Conservation (phyloP, 83 land plant species). For the Picea abies region DNA sequence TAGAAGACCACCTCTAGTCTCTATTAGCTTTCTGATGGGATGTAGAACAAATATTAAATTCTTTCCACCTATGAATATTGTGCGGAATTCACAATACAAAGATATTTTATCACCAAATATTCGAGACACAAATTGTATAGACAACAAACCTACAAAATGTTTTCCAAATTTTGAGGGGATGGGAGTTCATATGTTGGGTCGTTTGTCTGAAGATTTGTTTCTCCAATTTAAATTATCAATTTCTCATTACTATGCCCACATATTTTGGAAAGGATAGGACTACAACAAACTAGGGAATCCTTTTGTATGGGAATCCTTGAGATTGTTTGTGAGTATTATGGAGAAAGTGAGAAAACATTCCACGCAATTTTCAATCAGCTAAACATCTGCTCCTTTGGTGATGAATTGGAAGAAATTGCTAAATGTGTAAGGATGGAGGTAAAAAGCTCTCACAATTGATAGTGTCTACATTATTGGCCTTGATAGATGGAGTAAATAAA, state of each 20-base stretch:
- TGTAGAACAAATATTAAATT: constrained; percentile 39
- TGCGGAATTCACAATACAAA: neutral
- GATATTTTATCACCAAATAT: neutral
- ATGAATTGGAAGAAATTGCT: constrained; percentile 19
- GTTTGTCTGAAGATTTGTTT: constrained; percentile 67
- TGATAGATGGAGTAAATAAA: no score
- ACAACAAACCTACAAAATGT: constrained; percentile 7
- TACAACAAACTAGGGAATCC: no score
- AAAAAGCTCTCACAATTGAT: no score
- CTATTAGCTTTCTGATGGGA: constrained; percentile 18
- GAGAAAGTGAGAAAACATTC: constrained; percentile 84
- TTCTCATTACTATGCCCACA: constrained; percentile 40
- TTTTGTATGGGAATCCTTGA: no score
- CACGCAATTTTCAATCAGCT: constrained; percentile 65
- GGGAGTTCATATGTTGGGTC: constrained; percentile 49
- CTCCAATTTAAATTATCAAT: constrained; percentile 63
- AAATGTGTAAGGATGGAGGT: no score
- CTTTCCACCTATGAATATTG: neutral
- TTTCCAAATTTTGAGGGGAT: constrained; percentile 23
- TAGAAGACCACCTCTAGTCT: no score
- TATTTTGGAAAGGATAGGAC: constrained; percentile 48
- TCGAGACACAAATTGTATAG: constrained; percentile 17
- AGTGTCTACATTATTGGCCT: no score
- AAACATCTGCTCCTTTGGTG: constrained; percentile 78
- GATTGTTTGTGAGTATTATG: constrained; percentile 72